These are phyloP conservation scores for Phascolomyces articulosus DNA, from an alignment of 371 early-diverging fungal genomes.

Conservation along the genomic window DNA sequence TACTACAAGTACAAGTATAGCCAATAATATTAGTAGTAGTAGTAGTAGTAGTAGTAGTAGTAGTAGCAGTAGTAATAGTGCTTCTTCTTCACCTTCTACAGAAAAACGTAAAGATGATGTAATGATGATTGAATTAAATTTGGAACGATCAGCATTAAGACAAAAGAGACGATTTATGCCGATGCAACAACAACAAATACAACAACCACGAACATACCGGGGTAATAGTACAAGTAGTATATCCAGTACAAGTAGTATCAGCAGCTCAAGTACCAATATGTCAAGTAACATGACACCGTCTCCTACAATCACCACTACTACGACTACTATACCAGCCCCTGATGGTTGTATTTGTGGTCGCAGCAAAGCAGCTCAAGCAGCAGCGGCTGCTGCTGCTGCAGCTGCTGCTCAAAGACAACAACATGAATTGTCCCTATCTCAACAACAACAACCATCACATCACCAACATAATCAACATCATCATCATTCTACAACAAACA, in stretches of 20 bases:
- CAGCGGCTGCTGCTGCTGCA: not conserved
- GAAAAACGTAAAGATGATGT: constrained; percentile 3
- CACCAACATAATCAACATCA: too few species aligned
- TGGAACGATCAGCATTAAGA: constrained; percentile 8
- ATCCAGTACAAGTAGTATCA: not conserved
- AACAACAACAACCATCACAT: too few species aligned
- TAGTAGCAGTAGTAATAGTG: too few species aligned
- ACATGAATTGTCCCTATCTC: not conserved
- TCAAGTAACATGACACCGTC: constrained; percentile 5
- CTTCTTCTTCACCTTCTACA: too few species aligned
- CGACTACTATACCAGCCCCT: not conserved
- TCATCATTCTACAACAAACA: too few species aligned
- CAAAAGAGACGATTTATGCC: constrained; percentile 2
- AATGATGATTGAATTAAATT: constrained; percentile 8
- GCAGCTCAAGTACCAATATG: not conserved
- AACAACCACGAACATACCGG: not conserved
- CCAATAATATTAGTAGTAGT: too few species aligned
- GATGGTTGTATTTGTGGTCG: constrained; percentile 16
- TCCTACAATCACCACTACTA: not conserved
- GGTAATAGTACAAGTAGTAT: constrained; percentile 3
- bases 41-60: too few species aligned
- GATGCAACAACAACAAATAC: constrained; percentile 4
- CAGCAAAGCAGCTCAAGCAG: not conserved
- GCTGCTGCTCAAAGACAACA: not conserved
- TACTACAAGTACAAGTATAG: too few species aligned